These are phyloP conservation scores for Colletotrichum shisoi DNA, from an alignment of 2,329 filamentous ascomycete species.

Conservation along the genomic window DNA sequence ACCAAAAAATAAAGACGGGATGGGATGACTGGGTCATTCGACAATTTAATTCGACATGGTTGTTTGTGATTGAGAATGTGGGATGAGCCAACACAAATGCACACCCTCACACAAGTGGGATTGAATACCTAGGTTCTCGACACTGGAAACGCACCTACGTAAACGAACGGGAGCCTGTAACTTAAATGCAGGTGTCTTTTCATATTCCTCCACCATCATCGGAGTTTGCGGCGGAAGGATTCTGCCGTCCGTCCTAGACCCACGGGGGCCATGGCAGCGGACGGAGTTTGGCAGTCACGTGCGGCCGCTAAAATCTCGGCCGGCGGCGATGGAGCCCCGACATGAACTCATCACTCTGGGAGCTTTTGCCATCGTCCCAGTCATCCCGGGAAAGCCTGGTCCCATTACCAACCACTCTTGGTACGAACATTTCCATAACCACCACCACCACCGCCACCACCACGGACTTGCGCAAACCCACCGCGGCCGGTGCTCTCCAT, in stretches of 20 bases:
- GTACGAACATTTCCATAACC: conserved; percentile 14
- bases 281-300: conserved; percentile 34
- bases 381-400: conserved; percentile 22
- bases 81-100: too few species aligned
- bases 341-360: conserved; percentile 37
- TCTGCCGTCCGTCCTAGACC: neutral
- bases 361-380: conserved; percentile 37
- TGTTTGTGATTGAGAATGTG: neutral
- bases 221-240: conserved; percentile 34
- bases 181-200: conserved; percentile 20
- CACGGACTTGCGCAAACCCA: neutral
- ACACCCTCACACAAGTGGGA: too few species aligned
- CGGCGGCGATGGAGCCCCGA: conserved; percentile 15
- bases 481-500: conserved; percentile 17
- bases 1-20: conserved; percentile 1
- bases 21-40: neutral
- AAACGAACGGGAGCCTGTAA: neutral
- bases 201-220: neutral
- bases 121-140: neutral
- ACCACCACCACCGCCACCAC: conserved; percentile 4
- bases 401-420: conserved; percentile 26
- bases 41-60: neutral
- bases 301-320: conserved; percentile 32
- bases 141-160: neutral
- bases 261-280: neutral